Base-by-base conservation (phyloP, 2,329 filamentous ascomycete species). In the Stenocarpella maydis region DNA sequence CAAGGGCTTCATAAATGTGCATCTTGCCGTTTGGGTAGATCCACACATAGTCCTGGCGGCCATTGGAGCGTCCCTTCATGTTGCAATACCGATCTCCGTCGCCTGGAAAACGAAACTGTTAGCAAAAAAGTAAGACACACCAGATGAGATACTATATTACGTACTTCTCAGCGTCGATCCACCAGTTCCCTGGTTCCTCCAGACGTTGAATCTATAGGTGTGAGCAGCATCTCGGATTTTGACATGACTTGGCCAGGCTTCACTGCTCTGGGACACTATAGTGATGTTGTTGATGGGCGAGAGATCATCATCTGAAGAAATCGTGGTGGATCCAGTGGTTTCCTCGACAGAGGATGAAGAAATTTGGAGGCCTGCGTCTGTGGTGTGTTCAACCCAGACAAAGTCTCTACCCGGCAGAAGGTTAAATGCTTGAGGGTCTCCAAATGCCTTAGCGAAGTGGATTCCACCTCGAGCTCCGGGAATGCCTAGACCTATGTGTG, bases 81-180 rank as follows among this genome's bases (percentile, higher is more conserved):
- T 71, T 68, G 55, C 70, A 71, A 24, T 70, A 70, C 12, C 49
- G n/a, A 26, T 53, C 50, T 37, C 70, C 70, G 41, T 71, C 70
- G 14, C 45, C 63, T 61, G n/a, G 15, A 52, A 9, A n/a, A 15
- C 10, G 14, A 37, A 15, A 3, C 10, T 14, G 8, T 49, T 15
- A 49, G 50, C 10, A 54, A 37, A 19, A n/a, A 2, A 34, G 9
- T 19, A 10, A 4, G 9, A 10, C 26, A 34, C 7, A 10, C n/a
- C 6, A 54, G 3, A 12, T 2, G 10, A 54, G 14, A 12, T 10
- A 14, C 4, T 2, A 49, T 17, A 19, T n/a, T 14, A 37, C 19
- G 7, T 21, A 54, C 50, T 54, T 19, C 34, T 54, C 8, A 54
- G 50, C 31, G 34, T 54, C 9, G 50, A 54, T 9, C 50, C 50